Evolutionary conservation across 495 filamentous ascomycete species (phyloP).

Genomic region (Neurospora hispaniola): DNA sequence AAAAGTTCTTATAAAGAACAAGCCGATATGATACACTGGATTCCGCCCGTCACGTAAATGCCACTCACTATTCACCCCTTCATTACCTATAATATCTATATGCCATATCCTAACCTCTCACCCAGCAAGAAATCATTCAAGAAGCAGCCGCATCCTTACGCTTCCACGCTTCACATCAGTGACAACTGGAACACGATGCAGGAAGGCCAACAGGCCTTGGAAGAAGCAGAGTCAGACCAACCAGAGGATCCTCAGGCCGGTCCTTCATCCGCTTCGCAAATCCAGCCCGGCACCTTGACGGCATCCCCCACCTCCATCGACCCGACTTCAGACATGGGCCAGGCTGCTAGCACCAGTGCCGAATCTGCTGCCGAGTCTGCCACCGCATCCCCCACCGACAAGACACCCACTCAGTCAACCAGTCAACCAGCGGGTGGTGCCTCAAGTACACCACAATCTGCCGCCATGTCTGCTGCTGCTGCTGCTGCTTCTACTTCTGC

Average conservation of each 20-base stretch:
- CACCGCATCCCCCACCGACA: not conserved
- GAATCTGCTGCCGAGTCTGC: not conserved
- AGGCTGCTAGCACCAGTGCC: not conserved
- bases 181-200: not conserved
- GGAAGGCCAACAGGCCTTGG: not conserved
- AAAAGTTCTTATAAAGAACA: not conserved
- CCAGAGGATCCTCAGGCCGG: not conserved
- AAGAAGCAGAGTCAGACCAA: not conserved
- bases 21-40: not conserved
- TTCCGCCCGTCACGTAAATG: not conserved
- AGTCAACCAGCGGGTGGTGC: not conserved
- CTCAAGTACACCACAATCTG: not conserved
- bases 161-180: not conserved
- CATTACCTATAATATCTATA: not conserved
- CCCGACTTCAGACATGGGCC: not conserved
- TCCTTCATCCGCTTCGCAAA: not conserved
- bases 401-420: not conserved
- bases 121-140: not conserved
- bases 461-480: not conserved
- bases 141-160: not conserved
- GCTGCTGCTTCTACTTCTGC: not conserved
- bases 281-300: conserved; percentile 2
- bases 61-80: not conserved
- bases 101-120: not conserved
- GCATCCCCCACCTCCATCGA: conserved; percentile 12